Evolutionary conservation across 805 yeast genomes (phyloP).

Genomic region (Cyberlindnera americana): DNA sequence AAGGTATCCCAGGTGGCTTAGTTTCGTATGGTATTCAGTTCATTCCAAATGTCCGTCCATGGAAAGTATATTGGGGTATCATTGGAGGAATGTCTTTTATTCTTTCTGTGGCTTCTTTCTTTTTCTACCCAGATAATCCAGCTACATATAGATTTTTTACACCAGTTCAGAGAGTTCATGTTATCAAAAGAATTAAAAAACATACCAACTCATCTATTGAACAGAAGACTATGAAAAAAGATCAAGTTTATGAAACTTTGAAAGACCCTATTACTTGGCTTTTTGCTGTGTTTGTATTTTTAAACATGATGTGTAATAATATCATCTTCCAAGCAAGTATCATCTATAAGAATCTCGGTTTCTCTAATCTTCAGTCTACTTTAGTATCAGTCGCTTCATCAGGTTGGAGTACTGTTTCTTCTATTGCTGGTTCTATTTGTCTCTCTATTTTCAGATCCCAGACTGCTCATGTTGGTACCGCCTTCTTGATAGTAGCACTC

Average conservation of each 20-base stretch:
- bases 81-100: constrained; percentile 44
- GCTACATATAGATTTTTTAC: constrained; percentile 39
- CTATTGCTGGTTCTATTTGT: constrained; percentile 31
- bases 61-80: constrained; percentile 47
- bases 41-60: constrained; percentile 26
- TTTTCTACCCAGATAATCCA: constrained; percentile 48
- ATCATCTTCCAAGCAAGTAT: constrained; percentile 43
- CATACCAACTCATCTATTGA: constrained; percentile 38
- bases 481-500: constrained; percentile 19
- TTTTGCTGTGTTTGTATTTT: constrained; percentile 29
- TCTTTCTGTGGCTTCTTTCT: constrained; percentile 29
- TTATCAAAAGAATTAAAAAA: constrained; percentile 37
- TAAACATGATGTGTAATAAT: constrained; percentile 45
- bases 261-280: constrained; percentile 42
- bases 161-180: constrained; percentile 38
- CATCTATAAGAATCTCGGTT: constrained; percentile 37
- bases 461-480: constrained; percentile 28
- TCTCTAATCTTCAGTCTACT: constrained; percentile 39
- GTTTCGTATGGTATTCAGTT: constrained; percentile 17
- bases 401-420: constrained; percentile 25
- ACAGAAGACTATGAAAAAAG: constrained; percentile 39
- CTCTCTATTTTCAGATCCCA: constrained; percentile 30
- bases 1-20: constrained; percentile 16
- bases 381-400: constrained; percentile 43
- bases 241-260: constrained; percentile 40